These are phyloP conservation scores for Serpula lacrymans DNA, from an alignment of 768 basidiomycete genomes.

Conservation along the genomic window DNA sequence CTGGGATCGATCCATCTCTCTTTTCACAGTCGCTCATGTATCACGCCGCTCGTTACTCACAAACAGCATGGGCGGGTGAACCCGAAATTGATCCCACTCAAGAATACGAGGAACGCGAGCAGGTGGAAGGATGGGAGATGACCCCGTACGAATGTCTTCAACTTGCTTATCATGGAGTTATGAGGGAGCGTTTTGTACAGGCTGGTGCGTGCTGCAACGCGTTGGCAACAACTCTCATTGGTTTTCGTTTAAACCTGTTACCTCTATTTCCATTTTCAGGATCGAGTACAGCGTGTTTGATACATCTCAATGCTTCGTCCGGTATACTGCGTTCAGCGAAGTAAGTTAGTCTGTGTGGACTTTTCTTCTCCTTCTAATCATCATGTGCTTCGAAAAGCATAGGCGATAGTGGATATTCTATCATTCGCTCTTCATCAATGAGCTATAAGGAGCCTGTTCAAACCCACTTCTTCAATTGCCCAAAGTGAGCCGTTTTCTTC, in stretches of 20 bases:
- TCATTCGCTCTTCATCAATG: slow-evolving; percentile 65
- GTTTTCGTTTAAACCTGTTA: not conserved
- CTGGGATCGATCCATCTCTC: slow-evolving; percentile 81
- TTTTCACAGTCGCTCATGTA: slow-evolving; percentile 93
- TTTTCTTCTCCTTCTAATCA: slow-evolving; percentile 2
- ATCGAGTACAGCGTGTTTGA: slow-evolving; percentile 79
- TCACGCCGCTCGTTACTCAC: slow-evolving; percentile 70
- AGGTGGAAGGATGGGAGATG: slow-evolving; percentile 66
- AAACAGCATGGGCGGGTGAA: slow-evolving; percentile 76
- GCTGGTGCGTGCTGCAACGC: slow-evolving; percentile 37
- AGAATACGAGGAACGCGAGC: slow-evolving; percentile 63
- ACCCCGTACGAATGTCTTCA: slow-evolving; percentile 69
- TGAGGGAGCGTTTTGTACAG: slow-evolving; percentile 59
- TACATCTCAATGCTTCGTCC: slow-evolving; percentile 71
- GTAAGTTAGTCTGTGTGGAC: slow-evolving; percentile 36
- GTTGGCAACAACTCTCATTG: slow-evolving; percentile 16
- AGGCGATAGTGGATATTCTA: slow-evolving; percentile 76
- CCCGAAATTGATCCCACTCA: slow-evolving; percentile 77
- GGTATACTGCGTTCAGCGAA: slow-evolving; percentile 76
- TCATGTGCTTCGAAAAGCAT: slow-evolving; percentile 40
- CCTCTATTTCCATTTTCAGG: slow-evolving; percentile 38
- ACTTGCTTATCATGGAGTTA: slow-evolving; percentile 66
- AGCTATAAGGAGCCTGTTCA: slow-evolving; percentile 40
- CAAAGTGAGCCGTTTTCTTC: slow-evolving; percentile 18
- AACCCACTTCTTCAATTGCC: slow-evolving; percentile 33